These are phyloP conservation scores for Pythium grandisporangium DNA, from an alignment of 352 stramenopile species.

Conservation along the genomic window DNA sequence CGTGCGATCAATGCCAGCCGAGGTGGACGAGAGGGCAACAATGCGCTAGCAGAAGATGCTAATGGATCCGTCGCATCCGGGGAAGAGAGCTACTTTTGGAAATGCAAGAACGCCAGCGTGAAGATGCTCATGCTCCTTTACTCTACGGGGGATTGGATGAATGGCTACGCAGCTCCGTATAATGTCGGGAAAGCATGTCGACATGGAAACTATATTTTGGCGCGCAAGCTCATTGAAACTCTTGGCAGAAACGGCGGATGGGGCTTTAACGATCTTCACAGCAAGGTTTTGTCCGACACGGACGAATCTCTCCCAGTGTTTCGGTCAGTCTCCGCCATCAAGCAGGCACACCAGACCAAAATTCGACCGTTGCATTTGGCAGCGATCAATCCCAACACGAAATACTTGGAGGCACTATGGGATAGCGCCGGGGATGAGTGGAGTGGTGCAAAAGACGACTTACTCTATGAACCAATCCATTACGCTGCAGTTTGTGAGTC, in stretches of 20 bases:
- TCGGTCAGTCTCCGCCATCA: conserved; percentile 50
- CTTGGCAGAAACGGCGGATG: conserved; percentile 38
- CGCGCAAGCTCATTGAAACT: conserved; percentile 43
- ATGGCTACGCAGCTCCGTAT: conserved; percentile 17
- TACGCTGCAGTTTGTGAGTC: conserved; percentile 52
- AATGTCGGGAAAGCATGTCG: conserved; percentile 26
- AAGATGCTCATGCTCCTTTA: conserved; percentile 62
- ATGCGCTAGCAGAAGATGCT: conserved; percentile 47
- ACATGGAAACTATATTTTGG: conserved; percentile 31
- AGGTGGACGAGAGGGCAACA: conserved; percentile 70
- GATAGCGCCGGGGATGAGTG: conserved; percentile 39
- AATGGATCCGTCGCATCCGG: not conserved
- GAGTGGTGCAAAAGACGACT: conserved; percentile 39
- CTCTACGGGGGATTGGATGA: conserved; percentile 47
- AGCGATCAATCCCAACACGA: conserved; percentile 63
- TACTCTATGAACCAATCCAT: conserved; percentile 54
- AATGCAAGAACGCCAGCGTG: conserved; percentile 26
- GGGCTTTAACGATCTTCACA: conserved; percentile 56
- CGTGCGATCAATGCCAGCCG: conserved; percentile 76
- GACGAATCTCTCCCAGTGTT: conserved; percentile 35
- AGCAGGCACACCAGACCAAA: conserved; percentile 47
- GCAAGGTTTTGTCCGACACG: conserved; percentile 35
- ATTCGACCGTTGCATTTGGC: conserved; percentile 67
- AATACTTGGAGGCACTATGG: conserved; percentile 54
- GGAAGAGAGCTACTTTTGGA: conserved; percentile 28